Base-by-base conservation (phyloP, 805 yeast genomes). In the Saturnispora dispora region DNA sequence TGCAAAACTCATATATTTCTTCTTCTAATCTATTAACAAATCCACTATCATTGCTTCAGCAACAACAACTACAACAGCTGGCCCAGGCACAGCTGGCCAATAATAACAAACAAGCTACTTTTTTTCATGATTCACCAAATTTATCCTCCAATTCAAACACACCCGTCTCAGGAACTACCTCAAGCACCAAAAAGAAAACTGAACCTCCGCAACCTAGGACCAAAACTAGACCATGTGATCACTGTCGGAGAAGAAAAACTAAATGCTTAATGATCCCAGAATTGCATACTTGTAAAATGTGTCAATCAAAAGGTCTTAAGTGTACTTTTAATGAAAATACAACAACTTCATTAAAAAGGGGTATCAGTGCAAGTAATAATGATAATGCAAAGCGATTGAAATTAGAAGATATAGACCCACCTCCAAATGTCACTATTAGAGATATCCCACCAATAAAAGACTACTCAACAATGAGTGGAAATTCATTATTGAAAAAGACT, bases 231-330 rank as follows among this genome's bases (percentile, higher is more conserved):
- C 91, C 95, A 0, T 89, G 96, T 63, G 96, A 87, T 61, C 88
- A 83, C 58, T 90, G 97, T 65, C 73, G 95, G 41, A 71, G 89
- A 52, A 73, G 90, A 46, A 87, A 86, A 62, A 83, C 85, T 22
- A 80, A 85, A 57, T 90, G 97, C 71, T 83, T 86, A 25, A 71
- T 82, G 58, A 72, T 77, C 2, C 83, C 87, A 2, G 81, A 79
- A 53, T 67, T 82, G 46, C 70, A 75, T 49, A 78, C 76, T 57
- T 89, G 95, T 68, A 80, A 79, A 40, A 83, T 82, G 61, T 89
- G 95, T 69, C 93, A 84, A 60, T 71, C 82, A 33, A 85, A 81
- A 62, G 82, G 83, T 7, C 65, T 84, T 11, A 77, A 79, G 52
- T 90, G 97, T 64, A 83, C 95, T 0, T 87, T 80, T 63, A 72